Percentiles rank a stretch among this genome's conserved stretches.
These are phyloP conservation scores for Kodamaea jinghongensis DNA, from an alignment of 805 yeast genomes.

Conservation along the genomic window DNA sequence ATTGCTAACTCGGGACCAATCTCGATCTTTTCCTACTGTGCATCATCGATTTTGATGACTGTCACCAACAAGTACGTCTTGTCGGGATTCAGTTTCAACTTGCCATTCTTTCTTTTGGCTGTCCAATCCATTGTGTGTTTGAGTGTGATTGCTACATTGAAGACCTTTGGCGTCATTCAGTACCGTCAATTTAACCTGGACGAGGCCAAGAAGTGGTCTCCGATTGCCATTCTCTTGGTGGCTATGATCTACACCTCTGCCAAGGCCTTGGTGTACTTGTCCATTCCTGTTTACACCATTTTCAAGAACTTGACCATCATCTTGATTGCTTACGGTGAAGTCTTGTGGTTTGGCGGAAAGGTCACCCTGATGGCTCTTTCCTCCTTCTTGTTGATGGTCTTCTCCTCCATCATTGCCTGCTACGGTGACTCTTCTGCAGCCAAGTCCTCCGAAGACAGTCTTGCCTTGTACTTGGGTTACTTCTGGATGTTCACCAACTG, in stretches of 20 bases:
- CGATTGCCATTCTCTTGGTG: constrained; percentile 85
- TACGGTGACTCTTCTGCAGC: constrained; percentile 68
- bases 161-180: constrained; percentile 70
- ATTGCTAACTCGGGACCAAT: constrained; percentile 57
- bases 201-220: constrained; percentile 95
- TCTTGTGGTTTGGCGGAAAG: constrained; percentile 90
- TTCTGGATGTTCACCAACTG: constrained; percentile 97
- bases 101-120: constrained; percentile 87
- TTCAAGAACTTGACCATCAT: constrained; percentile 97
- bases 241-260: constrained; percentile 95
- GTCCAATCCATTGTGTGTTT: constrained; percentile 87
- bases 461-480: constrained; percentile 69
- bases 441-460: constrained; percentile 37
- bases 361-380: constrained; percentile 88
- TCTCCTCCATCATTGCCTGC: constrained; percentile 94
- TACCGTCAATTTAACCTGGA: constrained; percentile 81
- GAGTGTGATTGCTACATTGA: constrained; percentile 66
- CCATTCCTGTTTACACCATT: constrained; percentile 95
- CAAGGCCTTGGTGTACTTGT: constrained; percentile 86
- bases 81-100: constrained; percentile 63
- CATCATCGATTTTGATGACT: constrained; percentile 94
- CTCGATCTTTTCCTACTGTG: constrained; percentile 82
- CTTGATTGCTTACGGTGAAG: constrained; percentile 97
- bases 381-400: constrained; percentile 87
- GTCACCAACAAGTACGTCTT: constrained; percentile 95